Evolutionary conservation across 352 stramenopile species (phyloP).

Genomic region (Pythium periplocum): DNA sequence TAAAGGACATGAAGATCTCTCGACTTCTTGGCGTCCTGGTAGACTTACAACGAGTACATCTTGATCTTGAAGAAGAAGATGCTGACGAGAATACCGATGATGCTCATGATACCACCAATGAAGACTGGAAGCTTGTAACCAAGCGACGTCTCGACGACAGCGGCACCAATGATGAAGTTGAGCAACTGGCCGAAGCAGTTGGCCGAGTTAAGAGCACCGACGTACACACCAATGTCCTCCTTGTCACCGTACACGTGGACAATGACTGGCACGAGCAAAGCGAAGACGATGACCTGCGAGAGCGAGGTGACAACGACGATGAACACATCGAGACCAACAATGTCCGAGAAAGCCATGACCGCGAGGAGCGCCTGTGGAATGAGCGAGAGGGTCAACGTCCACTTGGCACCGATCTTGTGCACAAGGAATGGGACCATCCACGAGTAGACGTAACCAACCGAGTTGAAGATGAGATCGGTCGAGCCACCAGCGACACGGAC

Average conservation of each 20-base stretch:
- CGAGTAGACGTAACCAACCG: constrained; percentile 43
- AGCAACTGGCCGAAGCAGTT: constrained; percentile 14
- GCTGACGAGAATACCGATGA: constrained; percentile 24
- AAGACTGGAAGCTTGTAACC: constrained; percentile 34
- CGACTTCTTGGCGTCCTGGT: too few species aligned
- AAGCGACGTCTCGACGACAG: constrained; percentile 29
- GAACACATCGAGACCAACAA: constrained; percentile 32
- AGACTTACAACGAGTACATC: constrained; percentile 33
- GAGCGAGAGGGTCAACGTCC: constrained; percentile 31
- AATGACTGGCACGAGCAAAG: constrained; percentile 12
- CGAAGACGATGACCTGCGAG: constrained; percentile 26
- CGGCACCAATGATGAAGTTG: constrained; percentile 28
- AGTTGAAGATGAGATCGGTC: constrained; percentile 49
- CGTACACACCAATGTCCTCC: constrained; percentile 15
- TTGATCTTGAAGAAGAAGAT: constrained; percentile 5
- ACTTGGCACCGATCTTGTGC: constrained; percentile 29
- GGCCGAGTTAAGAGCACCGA: constrained; percentile 2
- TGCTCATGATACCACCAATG: constrained; percentile 30
- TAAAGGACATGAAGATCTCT: too few species aligned
- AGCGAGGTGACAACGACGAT: constrained; percentile 44
- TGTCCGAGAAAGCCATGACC: constrained; percentile 43
- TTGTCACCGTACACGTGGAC: constrained; percentile 18
- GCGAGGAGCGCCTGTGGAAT: constrained; percentile 49
- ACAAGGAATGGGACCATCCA: constrained; percentile 45
- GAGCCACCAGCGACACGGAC: constrained; percentile 43